phyloP scores from a whole-genome alignment of 2,329 filamentous ascomycete genomes.

The Cyphellophora europaea region DNA sequence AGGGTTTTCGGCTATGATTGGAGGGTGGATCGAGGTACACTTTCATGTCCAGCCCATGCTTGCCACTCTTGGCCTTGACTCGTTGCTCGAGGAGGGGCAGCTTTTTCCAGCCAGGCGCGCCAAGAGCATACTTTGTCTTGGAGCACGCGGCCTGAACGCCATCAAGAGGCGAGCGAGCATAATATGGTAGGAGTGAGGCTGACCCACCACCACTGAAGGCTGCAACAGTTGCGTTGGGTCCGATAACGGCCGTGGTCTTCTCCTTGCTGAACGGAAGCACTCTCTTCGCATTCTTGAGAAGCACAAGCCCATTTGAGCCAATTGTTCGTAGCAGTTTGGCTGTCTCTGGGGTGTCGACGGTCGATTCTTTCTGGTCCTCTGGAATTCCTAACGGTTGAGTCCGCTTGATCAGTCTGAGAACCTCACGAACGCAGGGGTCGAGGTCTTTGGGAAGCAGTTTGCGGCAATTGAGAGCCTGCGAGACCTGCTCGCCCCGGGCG shows the following conservation, averaged over 20 bases:
- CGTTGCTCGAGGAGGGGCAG: slow-evolving; percentile 49
- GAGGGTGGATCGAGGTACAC: slow-evolving; percentile 52
- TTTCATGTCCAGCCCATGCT: slow-evolving; percentile 51
- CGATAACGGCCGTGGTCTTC: slow-evolving; percentile 42
- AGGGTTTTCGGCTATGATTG: slow-evolving; percentile 34
- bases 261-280: slow-evolving; percentile 48
- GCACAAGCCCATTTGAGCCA: slow-evolving; percentile 60
- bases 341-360: slow-evolving; percentile 51
- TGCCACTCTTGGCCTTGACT: slow-evolving; percentile 43
- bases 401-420: slow-evolving; percentile 52
- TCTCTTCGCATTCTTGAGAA: slow-evolving; percentile 54
- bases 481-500: slow-evolving; percentile 30
- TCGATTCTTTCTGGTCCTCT: slow-evolving; percentile 45
- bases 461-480: slow-evolving; percentile 41
- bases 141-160: slow-evolving; percentile 29
- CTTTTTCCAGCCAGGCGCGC: slow-evolving; percentile 56
- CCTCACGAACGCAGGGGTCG: slow-evolving; percentile 48
- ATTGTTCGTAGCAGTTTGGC: slow-evolving; percentile 55
- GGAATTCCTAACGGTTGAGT: slow-evolving; percentile 45
- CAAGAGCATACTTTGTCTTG: slow-evolving; percentile 44
- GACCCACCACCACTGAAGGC: slow-evolving; percentile 54
- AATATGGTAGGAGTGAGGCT: slow-evolving; percentile 42
- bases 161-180: slow-evolving; percentile 34
- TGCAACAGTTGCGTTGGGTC: slow-evolving; percentile 42
- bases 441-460: slow-evolving; percentile 48